Evolutionary conservation across 2,329 filamentous ascomycete species (phyloP).

Genomic region (Cordyceps javanica): DNA sequence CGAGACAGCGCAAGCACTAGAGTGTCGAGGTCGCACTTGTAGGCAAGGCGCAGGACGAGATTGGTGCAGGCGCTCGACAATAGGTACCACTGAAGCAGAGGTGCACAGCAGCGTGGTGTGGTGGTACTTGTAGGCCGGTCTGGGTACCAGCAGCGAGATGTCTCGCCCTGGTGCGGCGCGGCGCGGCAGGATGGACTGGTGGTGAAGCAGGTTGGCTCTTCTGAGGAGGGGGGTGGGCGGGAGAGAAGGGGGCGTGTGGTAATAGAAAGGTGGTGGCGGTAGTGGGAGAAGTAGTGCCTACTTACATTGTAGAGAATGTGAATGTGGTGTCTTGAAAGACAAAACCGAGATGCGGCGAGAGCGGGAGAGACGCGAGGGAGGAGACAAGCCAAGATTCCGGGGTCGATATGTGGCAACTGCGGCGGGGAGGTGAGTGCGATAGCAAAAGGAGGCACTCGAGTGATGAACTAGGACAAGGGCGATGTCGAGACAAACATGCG

Average conservation of each 20-base stretch:
- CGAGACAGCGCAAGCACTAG: slow-evolving; percentile 4
- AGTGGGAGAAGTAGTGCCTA: background rate
- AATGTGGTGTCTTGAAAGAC: background rate
- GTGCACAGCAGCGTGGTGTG: slow-evolving; percentile 1
- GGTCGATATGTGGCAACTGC: background rate
- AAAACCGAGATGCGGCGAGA: background rate
- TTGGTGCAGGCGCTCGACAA: background rate
- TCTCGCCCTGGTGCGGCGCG: slow-evolving; percentile 7
- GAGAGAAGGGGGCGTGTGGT: slow-evolving; percentile 1
- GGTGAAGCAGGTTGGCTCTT: background rate
- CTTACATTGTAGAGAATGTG: background rate
- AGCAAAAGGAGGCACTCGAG: background rate
- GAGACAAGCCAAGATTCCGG: background rate
- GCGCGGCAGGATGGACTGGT: slow-evolving; percentile 3
- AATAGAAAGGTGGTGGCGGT: background rate
- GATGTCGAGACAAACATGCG: background rate
- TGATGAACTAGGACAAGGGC: background rate
- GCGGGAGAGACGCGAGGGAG: background rate
- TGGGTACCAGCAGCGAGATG: slow-evolving; percentile 6
- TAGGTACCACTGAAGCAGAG: background rate
- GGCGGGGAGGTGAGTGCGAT: background rate
- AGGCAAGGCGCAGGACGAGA: background rate
- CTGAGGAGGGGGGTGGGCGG: background rate
- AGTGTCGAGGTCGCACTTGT: slow-evolving; percentile 7
- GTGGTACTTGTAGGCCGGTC: slow-evolving; percentile 4